Evolutionary conservation across 2,329 filamentous ascomycete genomes (phyloP), one percentile per base, ranked within the genome.

Genomic region (Penicillium griseofulvum): DNA sequence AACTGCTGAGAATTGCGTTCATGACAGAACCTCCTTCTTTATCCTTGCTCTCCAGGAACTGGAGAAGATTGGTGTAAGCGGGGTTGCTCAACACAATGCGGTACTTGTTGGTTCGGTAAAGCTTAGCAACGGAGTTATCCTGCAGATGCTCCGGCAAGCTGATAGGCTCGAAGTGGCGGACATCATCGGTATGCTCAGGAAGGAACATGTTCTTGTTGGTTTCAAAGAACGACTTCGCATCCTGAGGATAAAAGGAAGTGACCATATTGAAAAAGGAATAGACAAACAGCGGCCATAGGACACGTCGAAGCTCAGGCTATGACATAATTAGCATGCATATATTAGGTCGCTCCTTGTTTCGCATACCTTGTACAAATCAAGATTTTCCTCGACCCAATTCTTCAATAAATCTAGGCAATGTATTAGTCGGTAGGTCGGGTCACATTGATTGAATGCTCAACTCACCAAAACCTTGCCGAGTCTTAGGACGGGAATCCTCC

Each of bases 241-340:
- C 90, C 37, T 84, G 83, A 1, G 83, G 77, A 64, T 88, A 91
- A 60, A 85, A 86, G 56, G 90, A 84, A 33, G 80, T 80, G 28
- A 95, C 83, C 52, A 97, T 83, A 54, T 90, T 87, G 26, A 99
- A 79, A 69, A 89, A 97, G 0, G 90, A 94, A 74, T 99, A 96
- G 48, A 97, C 89, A 68, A 97, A 97, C 0, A 95, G 78, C 0
- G 94, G 94, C 91, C 94, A 99, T 16, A 96, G 77, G 4, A 97
- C 80, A 63, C 95, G 91, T 55, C 85, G 83, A 3, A 99, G 80
- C 76, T 99, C 94, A 42, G 93, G 91, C 85, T 92, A 59, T 12
- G 56, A 29, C 36, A 29, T 53, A 41, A 54, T 63, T 38, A 66
- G 51, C 45, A 52, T 46, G 10, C 4, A 28, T 12, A 29, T 10